Base-by-base conservation (phyloP, 1,284 basidiomycete genomes). In the Polyporus tsugae region DNA sequence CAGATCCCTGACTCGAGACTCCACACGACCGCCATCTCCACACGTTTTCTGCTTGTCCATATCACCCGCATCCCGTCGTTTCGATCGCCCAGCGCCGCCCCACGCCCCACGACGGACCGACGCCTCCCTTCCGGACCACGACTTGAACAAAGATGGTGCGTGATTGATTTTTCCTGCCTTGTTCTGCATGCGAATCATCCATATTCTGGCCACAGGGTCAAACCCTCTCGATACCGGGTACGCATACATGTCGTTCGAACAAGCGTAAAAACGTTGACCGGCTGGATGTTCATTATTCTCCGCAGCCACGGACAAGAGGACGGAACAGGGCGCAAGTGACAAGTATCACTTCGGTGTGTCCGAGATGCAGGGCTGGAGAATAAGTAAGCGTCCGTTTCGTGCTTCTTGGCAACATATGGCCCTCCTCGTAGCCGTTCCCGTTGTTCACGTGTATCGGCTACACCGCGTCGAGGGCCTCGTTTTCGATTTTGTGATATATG, bases 281-380 rank as follows among this genome's bases (percentile, higher is more conserved):
- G n/a, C 66, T 60, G 25, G 38, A 36, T n/a, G 33, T 9, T n/a
- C 35, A 35, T 60, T 66, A 49, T 29, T 64, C 55, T 68, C 35
- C 71, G 22, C 81, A 92, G 94, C 93, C 59, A 95, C 92, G 68
- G 89, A 91, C 74, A 99, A 98, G 88, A 89, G 88, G 79, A 93
- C 95, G 39, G 89, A 93, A 73, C 82, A 86, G 42, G 96, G 95
- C 67, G 86, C 87, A 75, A 91, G 97, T 87, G 89, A 87, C 72
- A 89, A 91, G 70, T 93, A 92, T 80, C 82, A 89, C 70, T 99
- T 92, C 80, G 94, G 89, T 11, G 86, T 98, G 61, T 93, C 94
- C 55, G 97, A 99, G 84, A 99, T 99, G 98, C 98, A 99, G 82
- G 98, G 98, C 75, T 99, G 98, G 98, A 88, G 98, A 82, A 94